Evolutionary conservation across 441 rosid species (phyloP).

Genomic region (Kokia cookei): DNA sequence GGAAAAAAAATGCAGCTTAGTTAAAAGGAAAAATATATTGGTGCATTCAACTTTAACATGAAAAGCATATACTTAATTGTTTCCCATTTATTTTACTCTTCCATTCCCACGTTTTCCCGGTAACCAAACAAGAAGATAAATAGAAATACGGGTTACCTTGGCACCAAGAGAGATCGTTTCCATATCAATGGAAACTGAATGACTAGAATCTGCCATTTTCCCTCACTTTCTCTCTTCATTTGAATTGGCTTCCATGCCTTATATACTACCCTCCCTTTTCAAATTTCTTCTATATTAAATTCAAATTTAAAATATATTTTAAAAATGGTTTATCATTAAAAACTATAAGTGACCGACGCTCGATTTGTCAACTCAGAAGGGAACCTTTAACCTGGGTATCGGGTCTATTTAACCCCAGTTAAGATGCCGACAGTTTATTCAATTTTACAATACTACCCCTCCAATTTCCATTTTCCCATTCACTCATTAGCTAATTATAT

Average conservation of each 20-base stretch:
- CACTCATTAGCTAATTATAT: no score
- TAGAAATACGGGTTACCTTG: constrained; percentile 45
- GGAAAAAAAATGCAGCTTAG: neutral
- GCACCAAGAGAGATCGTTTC: constrained; percentile 69
- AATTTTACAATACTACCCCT: constrained; percentile 24
- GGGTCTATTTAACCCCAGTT: constrained; percentile 53
- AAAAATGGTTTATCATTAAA: no score
- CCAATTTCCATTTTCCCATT: no score
- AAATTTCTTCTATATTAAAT: constrained; percentile 10
- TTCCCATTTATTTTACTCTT: constrained; percentile 1
- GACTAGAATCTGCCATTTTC: constrained; percentile 77
- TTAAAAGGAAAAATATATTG: neutral
- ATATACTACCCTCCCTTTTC: constrained; percentile 18
- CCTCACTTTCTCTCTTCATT: constrained; percentile 3
- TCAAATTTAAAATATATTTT: no score
- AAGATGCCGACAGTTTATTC: constrained; percentile 53
- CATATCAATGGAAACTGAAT: constrained; percentile 77
- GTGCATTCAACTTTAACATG: neutral
- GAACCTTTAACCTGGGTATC: constrained; percentile 31
- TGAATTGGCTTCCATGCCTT: constrained; percentile 15
- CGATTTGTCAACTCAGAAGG: constrained; percentile 28
- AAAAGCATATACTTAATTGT: neutral
- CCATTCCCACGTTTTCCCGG: constrained; percentile 24
- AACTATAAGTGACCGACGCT: constrained; percentile 62
- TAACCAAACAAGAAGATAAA: constrained; percentile 23